Evolutionary conservation across 768 basidiomycete genomes (phyloP).

Genomic region (Kwoniella europaea): DNA sequence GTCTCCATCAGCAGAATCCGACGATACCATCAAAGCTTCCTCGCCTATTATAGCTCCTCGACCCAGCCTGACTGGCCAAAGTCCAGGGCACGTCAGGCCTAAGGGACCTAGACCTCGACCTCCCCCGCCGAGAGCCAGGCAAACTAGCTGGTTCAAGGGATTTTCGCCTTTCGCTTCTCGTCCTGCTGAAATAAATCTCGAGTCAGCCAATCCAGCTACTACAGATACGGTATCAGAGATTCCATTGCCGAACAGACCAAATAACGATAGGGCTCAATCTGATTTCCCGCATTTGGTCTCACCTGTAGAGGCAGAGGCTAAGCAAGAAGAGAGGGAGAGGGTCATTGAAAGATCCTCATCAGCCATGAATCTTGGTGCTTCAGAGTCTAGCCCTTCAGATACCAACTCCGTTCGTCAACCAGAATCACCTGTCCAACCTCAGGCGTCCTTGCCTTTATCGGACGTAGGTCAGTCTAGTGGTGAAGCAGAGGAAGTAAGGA

Average conservation of each 20-base stretch:
- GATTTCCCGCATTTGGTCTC: slow-evolving; percentile 16
- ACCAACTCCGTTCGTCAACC: background rate
- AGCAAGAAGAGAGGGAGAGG: slow-evolving; percentile 15
- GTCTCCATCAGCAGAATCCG: background rate
- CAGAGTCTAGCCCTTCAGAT: background rate
- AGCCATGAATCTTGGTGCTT: background rate
- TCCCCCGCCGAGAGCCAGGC: slow-evolving; percentile 33
- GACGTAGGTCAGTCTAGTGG: slow-evolving; percentile 7
- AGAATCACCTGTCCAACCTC: slow-evolving; percentile 3
- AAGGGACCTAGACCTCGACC: slow-evolving; percentile 45
- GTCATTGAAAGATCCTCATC: slow-evolving; percentile 15
- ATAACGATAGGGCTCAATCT: slow-evolving; percentile 30
- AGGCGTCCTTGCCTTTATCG: slow-evolving; percentile 4
- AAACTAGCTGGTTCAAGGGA: slow-evolving; percentile 10
- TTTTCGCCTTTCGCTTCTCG: background rate
- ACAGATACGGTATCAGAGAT: background rate
- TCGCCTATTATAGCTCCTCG: background rate
- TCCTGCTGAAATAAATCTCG: too few species aligned
- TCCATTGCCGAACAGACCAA: slow-evolving; percentile 10
- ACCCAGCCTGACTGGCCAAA: background rate
- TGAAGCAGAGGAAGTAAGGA: slow-evolving; percentile 15
- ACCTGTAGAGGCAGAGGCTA: background rate
- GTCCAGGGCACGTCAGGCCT: slow-evolving; percentile 19
- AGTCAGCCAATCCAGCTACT: background rate
- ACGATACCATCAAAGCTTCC: background rate